Percentiles rank a stretch among this genome's conserved stretches.
phyloP scores from a whole-genome alignment of 768 basidiomycete genomes.

The Lactifluus volemus region DNA sequence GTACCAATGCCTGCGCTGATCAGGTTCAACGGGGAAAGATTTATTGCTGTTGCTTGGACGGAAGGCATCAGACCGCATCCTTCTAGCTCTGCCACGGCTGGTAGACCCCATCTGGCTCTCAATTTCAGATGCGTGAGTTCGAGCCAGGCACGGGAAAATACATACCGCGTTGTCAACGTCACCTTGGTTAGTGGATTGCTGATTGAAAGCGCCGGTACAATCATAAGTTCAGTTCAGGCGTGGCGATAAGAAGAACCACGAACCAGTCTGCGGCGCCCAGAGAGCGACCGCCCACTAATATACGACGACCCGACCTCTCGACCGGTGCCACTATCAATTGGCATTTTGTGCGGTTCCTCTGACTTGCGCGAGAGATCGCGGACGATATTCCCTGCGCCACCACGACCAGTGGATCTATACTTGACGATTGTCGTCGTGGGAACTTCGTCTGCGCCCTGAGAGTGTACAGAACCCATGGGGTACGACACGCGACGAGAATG shows the following conservation, averaged over 20 bases:
- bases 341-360: not conserved
- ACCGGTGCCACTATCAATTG: not conserved
- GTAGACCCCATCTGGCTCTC: slow-evolving; percentile 35
- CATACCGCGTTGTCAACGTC: slow-evolving; percentile 53
- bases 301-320: not conserved
- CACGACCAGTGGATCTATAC: slow-evolving; percentile 42
- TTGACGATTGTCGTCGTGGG: slow-evolving; percentile 14
- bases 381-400: slow-evolving; percentile 51
- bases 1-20: slow-evolving; percentile 17
- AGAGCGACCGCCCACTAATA: not conserved
- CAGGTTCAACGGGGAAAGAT: not conserved
- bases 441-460: not conserved
- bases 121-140: not conserved
- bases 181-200: slow-evolving; percentile 59
- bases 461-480: slow-evolving; percentile 15
- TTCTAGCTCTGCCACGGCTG: slow-evolving; percentile 79
- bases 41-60: not conserved
- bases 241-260: not conserved
- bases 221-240: not conserved
- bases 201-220: not conserved
- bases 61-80: slow-evolving; percentile 58
- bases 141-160: not conserved
- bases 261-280: not conserved
- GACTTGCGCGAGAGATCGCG: slow-evolving; percentile 30
- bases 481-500: slow-evolving; percentile 27